Base-by-base conservation (phyloP, 768 basidiomycete genomes). In the Lanmaoa pseudosensibilis region DNA sequence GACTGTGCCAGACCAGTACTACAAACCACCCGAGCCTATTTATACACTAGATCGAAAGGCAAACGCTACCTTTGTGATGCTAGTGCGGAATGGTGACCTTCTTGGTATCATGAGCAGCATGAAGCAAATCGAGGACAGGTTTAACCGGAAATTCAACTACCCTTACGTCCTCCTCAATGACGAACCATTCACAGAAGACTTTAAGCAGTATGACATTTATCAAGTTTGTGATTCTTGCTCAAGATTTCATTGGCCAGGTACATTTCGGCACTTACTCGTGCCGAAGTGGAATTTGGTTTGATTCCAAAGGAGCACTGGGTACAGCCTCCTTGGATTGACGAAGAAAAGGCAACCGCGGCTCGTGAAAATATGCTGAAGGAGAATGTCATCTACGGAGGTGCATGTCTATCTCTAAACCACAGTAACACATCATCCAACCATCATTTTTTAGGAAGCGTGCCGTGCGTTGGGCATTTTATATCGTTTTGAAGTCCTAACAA, bases 161-260 rank as follows among this genome's bases (percentile, higher is more conserved):
- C 91, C 92, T 5, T 97, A 90, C 71, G 86, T 93, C 25, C 89
- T 97, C 73, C 76, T 98, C 57, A 96, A 96, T 68, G 94, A 97
- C 47, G 82, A 83, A 59, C 82, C 83, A 0, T 96, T 96, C 71
- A 76, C 80, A 15, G 84, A 87, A 1, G 80, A 83, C 18, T 94
- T 95, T 73, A 90, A 86, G 67, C 74, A 74, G 83, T 84, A 66
- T 61, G 79, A 66, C 19, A 30, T 55, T 2, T 32, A 15, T 45
- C 3, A 11, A 19, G 4, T 32, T 12, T 12, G 21, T 48, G 27
- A 5, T 16, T 32, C 37, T 46, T 39, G 12, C 62, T 65, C 10
- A 69, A 27, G 19, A 15, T 46, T 23, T n/a, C 13, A 13, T 47
- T 41, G 18, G 12, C 54, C 70, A 63, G 79, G 75, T 52, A 60